Evolutionary conservation across 2,329 filamentous ascomycete species (phyloP), one percentile per base, ranked within the genome.

Genomic region (Trichothecium sympodiale): DNA sequence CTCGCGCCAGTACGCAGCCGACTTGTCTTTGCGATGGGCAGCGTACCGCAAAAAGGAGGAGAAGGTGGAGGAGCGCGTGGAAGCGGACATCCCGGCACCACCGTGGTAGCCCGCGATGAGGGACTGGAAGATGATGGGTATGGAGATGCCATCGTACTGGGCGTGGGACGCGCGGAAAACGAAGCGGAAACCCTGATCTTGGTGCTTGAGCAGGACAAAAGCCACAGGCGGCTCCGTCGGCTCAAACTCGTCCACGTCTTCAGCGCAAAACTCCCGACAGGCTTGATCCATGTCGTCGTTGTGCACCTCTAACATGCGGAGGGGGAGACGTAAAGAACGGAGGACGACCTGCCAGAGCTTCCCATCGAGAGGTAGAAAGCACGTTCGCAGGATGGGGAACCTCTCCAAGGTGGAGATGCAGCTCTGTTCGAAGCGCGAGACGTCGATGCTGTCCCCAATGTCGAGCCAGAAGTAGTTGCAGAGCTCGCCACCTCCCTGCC

Each of bases 121-220:
- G 10, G 60, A 52, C 3, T 50, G 44, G 18, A 62, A 50, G 3
- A 66, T 50, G 8, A 48, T 46, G 1, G 62, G 61, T 4, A 68
- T 50, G 35, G 53, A 62, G 17, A 67, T 55, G 18, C 64, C 64
- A 34, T 68, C 64, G 36, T 67, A 67, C 39, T 67, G 64, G 1
- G 63, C 64, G 39, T 68, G 65, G 0, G 65, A 69, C 9, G 69
- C 8, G n/a, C 48, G 45, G 20, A 50, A 29, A 4, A 48, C 33
- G 3, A 53, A 20, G 10, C 42, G 38, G 5, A 35, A 28, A 9
- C 43, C 48, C 16, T 46, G 38, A 2, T 32, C 36, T 15, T 39
- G 20, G 31, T 45, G 38, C 27, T 35, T 29, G 8, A 51, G 20
- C 15, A 49, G 36, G 0, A 38, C 38, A 31, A 51, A 44, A 3